Base-by-base conservation (phyloP, 495 filamentous ascomycete species). In the Emericellopsis terricola region DNA sequence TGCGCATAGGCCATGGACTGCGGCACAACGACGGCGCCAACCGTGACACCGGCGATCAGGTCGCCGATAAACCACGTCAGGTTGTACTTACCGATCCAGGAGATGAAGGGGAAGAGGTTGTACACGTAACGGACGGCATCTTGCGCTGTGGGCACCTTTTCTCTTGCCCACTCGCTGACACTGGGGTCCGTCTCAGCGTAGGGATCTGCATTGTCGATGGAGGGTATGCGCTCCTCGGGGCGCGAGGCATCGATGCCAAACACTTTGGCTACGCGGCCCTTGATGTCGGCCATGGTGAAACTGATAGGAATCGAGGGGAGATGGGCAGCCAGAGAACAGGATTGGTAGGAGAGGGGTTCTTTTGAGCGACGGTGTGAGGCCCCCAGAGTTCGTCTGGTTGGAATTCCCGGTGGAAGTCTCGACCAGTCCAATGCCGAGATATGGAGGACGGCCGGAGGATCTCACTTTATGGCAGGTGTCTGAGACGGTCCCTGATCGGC, bases 161-260 rank as follows among this genome's bases (percentile, higher is more conserved):
- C 61, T 0, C 43, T 43, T 26, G 87, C 36, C 73, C 75, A 91
- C 48, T 85, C 80, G 7, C 49, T 35, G 1, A 62, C 56, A 2
- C 72, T 78, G 2, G 82, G 82, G 44, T 91, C 82, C 4, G 64
- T 54, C 49, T 91, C 82, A 23, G 78, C 59, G 44, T 77, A 91
- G 34, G 69, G 68, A 38, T 35, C 33, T 2, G 21, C 33, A 4
- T 26, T 26, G 21, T 20, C 14, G 17, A 35, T 26, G 17, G 33
- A 24, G 13, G 33, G 33, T 4, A 35, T 27, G 23, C 17, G 19
- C 19, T 23, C 24, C 19, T 35, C 33, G 18, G 20, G 33, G 11
- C 24, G 19, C 17, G n/a, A 9, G 6, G 33, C 8, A 10, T 35
- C 21, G 5, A 35, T 24, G 33, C 33, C 33, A 35, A 35, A 17